Base-by-base conservation (phyloP, 2,329 filamentous ascomycete genomes). In the Thielaviopsis populi region DNA sequence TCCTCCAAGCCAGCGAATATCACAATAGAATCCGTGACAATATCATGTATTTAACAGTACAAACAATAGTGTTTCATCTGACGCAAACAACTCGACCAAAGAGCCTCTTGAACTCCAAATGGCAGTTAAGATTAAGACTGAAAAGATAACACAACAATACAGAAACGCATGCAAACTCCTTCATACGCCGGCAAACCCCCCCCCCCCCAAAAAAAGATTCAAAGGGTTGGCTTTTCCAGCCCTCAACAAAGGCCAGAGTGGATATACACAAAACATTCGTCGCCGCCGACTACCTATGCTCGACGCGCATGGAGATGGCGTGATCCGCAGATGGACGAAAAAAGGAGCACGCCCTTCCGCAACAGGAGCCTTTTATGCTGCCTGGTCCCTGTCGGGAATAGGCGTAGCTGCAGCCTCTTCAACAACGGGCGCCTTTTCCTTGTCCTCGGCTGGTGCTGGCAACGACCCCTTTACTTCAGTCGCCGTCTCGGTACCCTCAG, bases 211-310 rank as follows among this genome's bases (percentile, higher is more conserved):
- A 61, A 37, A 61, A 30, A 61, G 17, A 61, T 22, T 61, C 17
- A 37, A 37, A 37, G 5, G 33, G 33, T 8, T 37, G 43, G 41
- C 17, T 33, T 46, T 46, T 46, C 24, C 59, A 61, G 59, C 59
- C 59, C 17, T 48, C 50, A 37, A 46, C n/a, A 61, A 61, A 61
- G 15, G n/a, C 53, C 15, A 27, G 17, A 33, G 27, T 30, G 27
- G 53, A 33, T 56, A 56, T 56, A 56, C 53, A 56, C 53, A 56
- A 37, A 56, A 56, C 24, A 56, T 37, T 56, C 17, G 7, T 56
- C n/a, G 53, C 24, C 27, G 53, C 10, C 33, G 24, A 56, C n/a
- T 6, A 37, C 37, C 15, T 37, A n/a, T 37, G 13, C 7, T 37
- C 2, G 2, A 8, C 6, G 8, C 53, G n/a, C 2, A 15, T 8